Evolutionary conservation across 2,329 filamentous ascomycete genomes (phyloP).

Genomic region (Talaromyces pinophilus): DNA sequence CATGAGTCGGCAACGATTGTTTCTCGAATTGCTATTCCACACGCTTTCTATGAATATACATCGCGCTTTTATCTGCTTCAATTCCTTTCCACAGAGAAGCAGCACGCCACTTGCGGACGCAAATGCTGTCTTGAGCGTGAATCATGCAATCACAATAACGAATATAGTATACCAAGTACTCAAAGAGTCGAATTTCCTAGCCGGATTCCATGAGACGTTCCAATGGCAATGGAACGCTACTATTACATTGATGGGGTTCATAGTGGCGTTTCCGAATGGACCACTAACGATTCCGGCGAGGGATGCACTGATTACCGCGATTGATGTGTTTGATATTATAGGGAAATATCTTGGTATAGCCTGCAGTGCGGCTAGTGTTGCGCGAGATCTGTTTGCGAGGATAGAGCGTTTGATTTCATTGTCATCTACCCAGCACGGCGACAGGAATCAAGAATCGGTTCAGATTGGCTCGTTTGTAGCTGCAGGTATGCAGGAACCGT

Average conservation of each 20-base stretch:
- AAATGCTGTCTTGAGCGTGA: conserved; percentile 12
- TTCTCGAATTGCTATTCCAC: conserved; percentile 21
- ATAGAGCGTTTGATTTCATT: conserved; percentile 1
- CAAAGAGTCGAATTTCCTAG: conserved; percentile 12
- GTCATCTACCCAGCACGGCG: neutral
- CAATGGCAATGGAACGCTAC: conserved; percentile 24
- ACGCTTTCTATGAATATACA: conserved; percentile 19
- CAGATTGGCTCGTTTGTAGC: neutral
- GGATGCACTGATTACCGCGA: conserved; percentile 7
- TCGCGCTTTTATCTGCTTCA: conserved; percentile 22
- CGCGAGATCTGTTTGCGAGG: conserved; percentile 12
- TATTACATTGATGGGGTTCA: conserved; percentile 16
- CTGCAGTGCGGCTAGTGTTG: conserved; percentile 18
- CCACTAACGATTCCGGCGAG: neutral
- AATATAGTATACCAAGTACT: conserved; percentile 19
- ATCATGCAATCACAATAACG: conserved; percentile 21
- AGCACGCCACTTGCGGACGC: neutral
- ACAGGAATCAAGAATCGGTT: neutral
- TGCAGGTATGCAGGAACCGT: neutral
- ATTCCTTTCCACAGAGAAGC: neutral
- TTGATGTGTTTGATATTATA: conserved; percentile 20
- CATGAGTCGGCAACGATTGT: conserved; percentile 16
- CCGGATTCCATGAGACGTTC: conserved; percentile 17
- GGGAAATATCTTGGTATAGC: conserved; percentile 18
- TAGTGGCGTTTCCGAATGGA: conserved; percentile 10